Evolutionary conservation across 805 yeast species (phyloP).

Genomic region (Millerozyma acaciae): DNA sequence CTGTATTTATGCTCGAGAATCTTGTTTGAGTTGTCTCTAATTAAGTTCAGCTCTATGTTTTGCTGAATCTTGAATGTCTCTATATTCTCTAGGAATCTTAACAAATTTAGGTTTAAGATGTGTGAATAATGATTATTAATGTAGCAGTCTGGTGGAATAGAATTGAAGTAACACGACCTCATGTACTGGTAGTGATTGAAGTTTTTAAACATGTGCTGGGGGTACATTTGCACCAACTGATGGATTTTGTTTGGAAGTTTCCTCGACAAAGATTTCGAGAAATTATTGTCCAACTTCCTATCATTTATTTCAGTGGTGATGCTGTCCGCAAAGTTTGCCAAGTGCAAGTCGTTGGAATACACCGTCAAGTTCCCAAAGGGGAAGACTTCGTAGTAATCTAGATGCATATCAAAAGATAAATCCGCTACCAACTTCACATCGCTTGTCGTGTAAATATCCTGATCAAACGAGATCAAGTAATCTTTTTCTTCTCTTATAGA

Average conservation of each 20-base stretch:
- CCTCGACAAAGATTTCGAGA: conserved; percentile 19
- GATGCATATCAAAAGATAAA: conserved; percentile 13
- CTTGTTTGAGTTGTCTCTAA: conserved; percentile 19
- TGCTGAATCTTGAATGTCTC: conserved; percentile 27
- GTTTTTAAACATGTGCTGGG: conserved; percentile 31
- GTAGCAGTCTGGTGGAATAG: conserved; percentile 22
- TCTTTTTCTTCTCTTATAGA: conserved; percentile 23
- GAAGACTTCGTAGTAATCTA: conserved; percentile 19
- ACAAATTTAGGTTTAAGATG: conserved; percentile 32
- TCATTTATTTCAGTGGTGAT: conserved; percentile 26
- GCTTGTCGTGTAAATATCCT: conserved; percentile 31
- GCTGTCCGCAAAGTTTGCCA: conserved; percentile 30
- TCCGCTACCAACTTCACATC: conserved; percentile 6
- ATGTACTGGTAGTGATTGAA: conserved; percentile 35
- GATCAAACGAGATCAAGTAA: conserved; percentile 30
- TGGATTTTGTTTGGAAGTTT: conserved; percentile 35
- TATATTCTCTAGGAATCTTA: conserved; percentile 35
- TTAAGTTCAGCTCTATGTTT: conserved; percentile 20
- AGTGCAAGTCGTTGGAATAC: conserved; percentile 37
- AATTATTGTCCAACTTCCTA: conserved; percentile 19
- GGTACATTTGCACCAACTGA: conserved; percentile 26
- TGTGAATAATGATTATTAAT: conserved; percentile 36
- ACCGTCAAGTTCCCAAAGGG: conserved; percentile 32
- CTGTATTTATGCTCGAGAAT: conserved; percentile 24
- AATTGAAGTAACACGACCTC: conserved; percentile 37